Percentiles rank a stretch among this genome's conserved stretches.
These are phyloP conservation scores for Isatis lusitanica DNA, from an alignment of 441 rosid genomes.

Conservation along the genomic window DNA sequence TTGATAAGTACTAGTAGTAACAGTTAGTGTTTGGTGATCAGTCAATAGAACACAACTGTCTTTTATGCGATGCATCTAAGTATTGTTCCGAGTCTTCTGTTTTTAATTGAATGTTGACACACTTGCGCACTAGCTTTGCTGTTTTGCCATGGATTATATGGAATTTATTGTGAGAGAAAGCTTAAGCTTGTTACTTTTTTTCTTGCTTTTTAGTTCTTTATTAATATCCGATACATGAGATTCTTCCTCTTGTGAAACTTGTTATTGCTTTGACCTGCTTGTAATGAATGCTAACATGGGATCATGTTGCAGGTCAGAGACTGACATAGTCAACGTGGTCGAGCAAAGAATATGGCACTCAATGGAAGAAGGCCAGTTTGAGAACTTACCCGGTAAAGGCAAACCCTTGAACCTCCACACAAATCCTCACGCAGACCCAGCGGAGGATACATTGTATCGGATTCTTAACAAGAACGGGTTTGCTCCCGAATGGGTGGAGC, in stretches of 20 bases:
- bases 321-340: slow-evolving; percentile 75
- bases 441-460: slow-evolving; percentile 76
- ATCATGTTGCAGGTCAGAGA: slow-evolving; percentile 64
- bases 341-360: slow-evolving; percentile 96
- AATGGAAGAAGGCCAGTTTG: slow-evolving; percentile 91
- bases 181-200: neutral
- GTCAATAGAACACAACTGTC: neutral
- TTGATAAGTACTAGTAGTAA: slow-evolving; percentile 35
- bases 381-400: slow-evolving; percentile 90
- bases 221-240: neutral
- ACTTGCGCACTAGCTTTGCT: neutral
- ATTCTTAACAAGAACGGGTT: slow-evolving; percentile 76
- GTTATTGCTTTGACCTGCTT: neutral
- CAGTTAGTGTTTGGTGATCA: neutral
- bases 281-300: slow-evolving; percentile 6
- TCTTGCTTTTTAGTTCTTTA: slow-evolving; percentile 6
- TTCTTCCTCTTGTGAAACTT: neutral
- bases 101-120: neutral
- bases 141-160: neutral
- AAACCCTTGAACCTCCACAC: slow-evolving; percentile 68
- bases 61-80: neutral
- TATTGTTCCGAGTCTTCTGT: slow-evolving; percentile 5
- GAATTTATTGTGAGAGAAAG: neutral
- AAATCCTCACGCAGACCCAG: slow-evolving; percentile 85
- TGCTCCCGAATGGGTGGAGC: slow-evolving; percentile 94